phyloP scores from a whole-genome alignment of 148 eudicot genomes.

The Gaultheria prostrata region DNA sequence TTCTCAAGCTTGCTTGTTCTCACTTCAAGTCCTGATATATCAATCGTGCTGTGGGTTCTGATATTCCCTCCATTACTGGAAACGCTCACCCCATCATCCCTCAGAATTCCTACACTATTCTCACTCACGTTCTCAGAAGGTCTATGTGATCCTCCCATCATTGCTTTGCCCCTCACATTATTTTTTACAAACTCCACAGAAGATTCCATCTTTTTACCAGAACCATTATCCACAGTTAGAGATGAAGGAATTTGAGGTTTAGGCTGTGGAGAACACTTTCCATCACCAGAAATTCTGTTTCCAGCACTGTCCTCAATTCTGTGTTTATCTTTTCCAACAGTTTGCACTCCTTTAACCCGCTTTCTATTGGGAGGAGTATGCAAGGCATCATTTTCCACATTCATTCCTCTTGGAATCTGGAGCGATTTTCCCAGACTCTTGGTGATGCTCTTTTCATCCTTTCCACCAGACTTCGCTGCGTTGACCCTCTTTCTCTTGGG shows the following conservation, averaged over 20 bases:
- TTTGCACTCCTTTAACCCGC: not conserved
- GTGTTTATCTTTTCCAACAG: slow-evolving; percentile 6
- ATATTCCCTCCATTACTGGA: not conserved
- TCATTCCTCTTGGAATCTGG: not conserved
- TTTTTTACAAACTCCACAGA: not conserved
- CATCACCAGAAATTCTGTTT: not conserved
- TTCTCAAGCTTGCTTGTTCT: not conserved
- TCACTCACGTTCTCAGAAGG: not conserved
- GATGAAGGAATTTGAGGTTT: not conserved
- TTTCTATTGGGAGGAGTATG: not conserved
- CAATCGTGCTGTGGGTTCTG: not conserved
- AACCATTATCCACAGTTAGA: not conserved
- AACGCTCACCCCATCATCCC: not conserved
- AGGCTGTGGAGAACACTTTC: not conserved
- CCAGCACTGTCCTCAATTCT: not conserved
- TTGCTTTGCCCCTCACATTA: not conserved
- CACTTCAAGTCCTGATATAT: not conserved
- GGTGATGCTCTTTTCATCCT: not conserved
- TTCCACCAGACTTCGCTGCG: not conserved
- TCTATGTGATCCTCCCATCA: not conserved
- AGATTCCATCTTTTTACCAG: not conserved
- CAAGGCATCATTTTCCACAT: not conserved
- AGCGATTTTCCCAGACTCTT: not conserved
- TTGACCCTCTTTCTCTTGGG: not conserved
- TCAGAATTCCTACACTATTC: not conserved